Percentiles rank a stretch among this genome's conserved stretches.
These are phyloP conservation scores for Massariosphaeria phaeospora DNA, from an alignment of 495 filamentous ascomycete species.

Conservation along the genomic window DNA sequence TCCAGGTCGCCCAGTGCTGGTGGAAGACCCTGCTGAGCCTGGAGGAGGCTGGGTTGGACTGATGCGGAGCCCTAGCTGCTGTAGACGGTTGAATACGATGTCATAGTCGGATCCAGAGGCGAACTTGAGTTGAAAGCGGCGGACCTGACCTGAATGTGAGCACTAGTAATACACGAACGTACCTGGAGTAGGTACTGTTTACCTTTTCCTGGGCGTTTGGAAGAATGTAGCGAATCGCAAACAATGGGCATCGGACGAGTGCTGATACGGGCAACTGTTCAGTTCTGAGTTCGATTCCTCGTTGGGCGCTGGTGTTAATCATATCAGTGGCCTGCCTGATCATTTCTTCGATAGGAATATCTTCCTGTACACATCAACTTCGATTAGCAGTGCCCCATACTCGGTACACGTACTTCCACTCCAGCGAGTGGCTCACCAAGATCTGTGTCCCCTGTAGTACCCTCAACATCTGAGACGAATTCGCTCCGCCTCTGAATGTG, in stretches of 20 bases:
- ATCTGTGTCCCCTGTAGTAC: constrained; percentile 40
- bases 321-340: constrained; percentile 7
- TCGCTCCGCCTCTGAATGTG: constrained; percentile 28
- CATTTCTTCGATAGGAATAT: constrained; percentile 16
- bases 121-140: constrained; percentile 48
- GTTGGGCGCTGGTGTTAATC: constrained; percentile 4
- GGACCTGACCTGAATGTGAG: constrained; percentile 36
- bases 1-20: neutral
- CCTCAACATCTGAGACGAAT: constrained; percentile 35
- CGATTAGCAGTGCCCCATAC: neutral
- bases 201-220: constrained; percentile 27
- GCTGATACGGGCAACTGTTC: constrained; percentile 32
- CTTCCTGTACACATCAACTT: constrained; percentile 15
- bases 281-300: constrained; percentile 6
- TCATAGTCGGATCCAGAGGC: constrained; percentile 38
- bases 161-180: neutral
- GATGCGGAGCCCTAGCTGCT: constrained; percentile 36
- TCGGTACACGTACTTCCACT: neutral
- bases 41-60: neutral
- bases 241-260: constrained; percentile 20
- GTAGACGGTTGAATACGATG: constrained; percentile 34
- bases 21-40: neutral
- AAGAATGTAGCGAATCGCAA: constrained; percentile 31
- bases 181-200: neutral
- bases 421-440: constrained; percentile 37